phyloP scores from a whole-genome alignment of 2,329 filamentous ascomycete genomes.

The Aspergillus sojae region DNA sequence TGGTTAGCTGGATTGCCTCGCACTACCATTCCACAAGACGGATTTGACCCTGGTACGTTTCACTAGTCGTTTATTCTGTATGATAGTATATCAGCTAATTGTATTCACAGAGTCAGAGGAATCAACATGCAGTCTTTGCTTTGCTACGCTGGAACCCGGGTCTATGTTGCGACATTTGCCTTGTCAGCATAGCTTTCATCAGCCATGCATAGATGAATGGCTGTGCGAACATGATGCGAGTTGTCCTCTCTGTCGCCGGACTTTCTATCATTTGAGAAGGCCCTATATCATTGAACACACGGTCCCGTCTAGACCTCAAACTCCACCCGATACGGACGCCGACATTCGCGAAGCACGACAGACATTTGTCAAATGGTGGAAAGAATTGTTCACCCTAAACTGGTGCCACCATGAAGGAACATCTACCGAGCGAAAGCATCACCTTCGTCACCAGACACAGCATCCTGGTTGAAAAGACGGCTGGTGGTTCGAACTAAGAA shows the following conservation, averaged over 20 bases:
- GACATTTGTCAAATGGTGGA: not conserved
- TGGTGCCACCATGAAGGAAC: not conserved
- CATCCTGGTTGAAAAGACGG: not conserved
- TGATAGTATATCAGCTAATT: not conserved
- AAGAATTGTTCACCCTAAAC: not conserved
- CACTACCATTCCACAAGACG: not conserved
- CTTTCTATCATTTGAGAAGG: not conserved
- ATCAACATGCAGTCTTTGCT: not conserved
- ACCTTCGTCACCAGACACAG: not conserved
- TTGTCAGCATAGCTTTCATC: not conserved
- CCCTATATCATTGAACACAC: not conserved
- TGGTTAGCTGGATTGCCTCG: not conserved
- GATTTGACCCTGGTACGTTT: not conserved
- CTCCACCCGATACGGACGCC: not conserved
- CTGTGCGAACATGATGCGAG: not conserved
- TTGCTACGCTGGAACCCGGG: not conserved
- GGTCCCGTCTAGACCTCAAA: not conserved
- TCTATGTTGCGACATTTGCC: not conserved
- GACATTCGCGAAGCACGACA: not conserved
- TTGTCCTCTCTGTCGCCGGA: slow-evolving; percentile 1
- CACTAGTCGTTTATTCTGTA: not conserved
- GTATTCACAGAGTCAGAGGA: not conserved
- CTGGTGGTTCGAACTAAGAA: not conserved
- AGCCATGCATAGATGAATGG: not conserved
- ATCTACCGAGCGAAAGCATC: not conserved